These are phyloP conservation scores for Dothidotthia symphoricarpi DNA, from an alignment of 2,329 filamentous ascomycete species.

Conservation along the genomic window DNA sequence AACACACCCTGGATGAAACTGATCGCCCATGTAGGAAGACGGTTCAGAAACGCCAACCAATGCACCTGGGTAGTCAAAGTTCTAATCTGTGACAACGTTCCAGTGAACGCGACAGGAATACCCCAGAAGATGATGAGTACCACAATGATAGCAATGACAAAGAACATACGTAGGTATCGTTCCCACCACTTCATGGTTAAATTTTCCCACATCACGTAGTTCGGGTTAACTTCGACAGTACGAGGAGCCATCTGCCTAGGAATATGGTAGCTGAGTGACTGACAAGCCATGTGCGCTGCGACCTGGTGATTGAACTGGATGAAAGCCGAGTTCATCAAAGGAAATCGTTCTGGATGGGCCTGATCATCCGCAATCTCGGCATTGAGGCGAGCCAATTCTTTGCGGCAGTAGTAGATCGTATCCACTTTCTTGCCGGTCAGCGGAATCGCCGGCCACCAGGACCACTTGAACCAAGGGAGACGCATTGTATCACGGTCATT, in stretches of 20 bases:
- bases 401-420: conserved; percentile 86
- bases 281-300: conserved; percentile 96
- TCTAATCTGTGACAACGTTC: conserved; percentile 74
- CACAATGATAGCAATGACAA: conserved; percentile 64
- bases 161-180: conserved; percentile 68
- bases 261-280: conserved; percentile 84
- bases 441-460: conserved; percentile 79
- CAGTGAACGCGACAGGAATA: conserved; percentile 85
- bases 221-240: conserved; percentile 87
- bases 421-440: conserved; percentile 87
- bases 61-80: conserved; percentile 62
- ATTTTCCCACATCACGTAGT: conserved; percentile 94
- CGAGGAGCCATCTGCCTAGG: conserved; percentile 92
- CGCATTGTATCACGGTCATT: conserved; percentile 84
- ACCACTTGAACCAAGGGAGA: conserved; percentile 54
- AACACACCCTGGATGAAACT: conserved; percentile 81
- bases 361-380: conserved; percentile 91
- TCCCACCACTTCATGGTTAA: conserved; percentile 97
- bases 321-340: conserved; percentile 93
- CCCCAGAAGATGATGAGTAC: conserved; percentile 87
- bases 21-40: conserved; percentile 60
- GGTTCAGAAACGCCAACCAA: conserved; percentile 70
- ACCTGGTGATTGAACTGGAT: conserved; percentile 99
- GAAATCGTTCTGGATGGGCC: conserved; percentile 77
- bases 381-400: conserved; percentile 82